A percentile compares a stretch with the other conserved stretches of the same genome.
These are phyloP conservation scores for Scedosporium boydii DNA, from an alignment of 2,329 filamentous ascomycete species.

Conservation along the genomic window DNA sequence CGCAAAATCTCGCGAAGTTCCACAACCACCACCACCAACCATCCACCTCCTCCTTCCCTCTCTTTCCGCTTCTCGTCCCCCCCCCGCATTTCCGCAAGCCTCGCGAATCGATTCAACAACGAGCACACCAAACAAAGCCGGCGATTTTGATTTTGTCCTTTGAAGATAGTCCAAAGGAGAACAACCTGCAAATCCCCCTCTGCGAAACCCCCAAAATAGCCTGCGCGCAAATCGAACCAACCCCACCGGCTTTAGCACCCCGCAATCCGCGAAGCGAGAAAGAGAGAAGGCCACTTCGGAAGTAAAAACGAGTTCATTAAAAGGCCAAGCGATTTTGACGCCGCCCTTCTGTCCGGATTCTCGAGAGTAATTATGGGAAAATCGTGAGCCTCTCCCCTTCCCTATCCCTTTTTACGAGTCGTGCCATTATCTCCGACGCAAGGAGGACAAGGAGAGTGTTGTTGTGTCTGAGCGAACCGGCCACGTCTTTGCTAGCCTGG, in stretches of 20 bases:
- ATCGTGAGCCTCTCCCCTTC: slow-evolving; percentile 35
- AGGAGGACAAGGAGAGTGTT: too few relatives aligned
- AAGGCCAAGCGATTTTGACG: background rate
- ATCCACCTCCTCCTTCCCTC: slow-evolving; percentile 1
- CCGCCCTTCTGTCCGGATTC: background rate
- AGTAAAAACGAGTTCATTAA: too few relatives aligned
- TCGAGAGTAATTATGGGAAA: slow-evolving; percentile 33
- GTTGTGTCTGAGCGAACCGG: background rate
- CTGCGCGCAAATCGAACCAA: background rate
- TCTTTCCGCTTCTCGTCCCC: background rate
- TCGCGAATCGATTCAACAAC: background rate
- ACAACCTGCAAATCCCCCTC: too few relatives aligned
- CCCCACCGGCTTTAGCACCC: background rate
- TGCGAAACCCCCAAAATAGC: too few relatives aligned
- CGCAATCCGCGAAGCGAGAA: slow-evolving; percentile 7
- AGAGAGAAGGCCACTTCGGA: too few relatives aligned
- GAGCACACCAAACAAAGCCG: background rate
- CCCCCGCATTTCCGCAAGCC: background rate
- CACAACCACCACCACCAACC: background rate
- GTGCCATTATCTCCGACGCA: background rate
- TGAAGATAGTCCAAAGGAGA: too few relatives aligned
- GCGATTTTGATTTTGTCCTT: too few relatives aligned
- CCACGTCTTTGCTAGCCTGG: too few relatives aligned
- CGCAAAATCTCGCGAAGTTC: background rate
- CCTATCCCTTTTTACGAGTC: slow-evolving; percentile 5